These are phyloP conservation scores for Cyberlindnera nakhonratchasimensis DNA, from an alignment of 805 yeast species.

Conservation along the genomic window DNA sequence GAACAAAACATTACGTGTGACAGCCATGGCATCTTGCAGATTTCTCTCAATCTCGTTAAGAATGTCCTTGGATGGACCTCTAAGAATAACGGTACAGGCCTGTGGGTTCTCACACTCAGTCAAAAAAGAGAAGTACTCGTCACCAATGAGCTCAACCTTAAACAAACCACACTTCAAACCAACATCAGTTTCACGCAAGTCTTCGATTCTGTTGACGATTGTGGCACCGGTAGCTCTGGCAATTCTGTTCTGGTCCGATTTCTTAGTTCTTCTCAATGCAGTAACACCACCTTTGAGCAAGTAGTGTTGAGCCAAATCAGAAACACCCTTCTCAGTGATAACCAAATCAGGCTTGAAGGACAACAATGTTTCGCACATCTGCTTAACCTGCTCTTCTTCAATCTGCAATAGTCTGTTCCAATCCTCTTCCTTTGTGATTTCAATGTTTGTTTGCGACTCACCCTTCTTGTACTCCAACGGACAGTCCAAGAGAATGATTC, in stretches of 20 bases:
- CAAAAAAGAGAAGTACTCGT: slow-evolving; percentile 89
- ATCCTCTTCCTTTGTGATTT: slow-evolving; percentile 92
- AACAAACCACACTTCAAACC: slow-evolving; percentile 89
- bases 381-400: slow-evolving; percentile 94
- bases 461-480: slow-evolving; percentile 98
- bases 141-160: slow-evolving; percentile 93
- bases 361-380: slow-evolving; percentile 80
- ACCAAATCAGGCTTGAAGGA: slow-evolving; percentile 89
- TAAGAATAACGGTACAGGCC: slow-evolving; percentile 88
- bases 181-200: slow-evolving; percentile 82
- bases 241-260: slow-evolving; percentile 93
- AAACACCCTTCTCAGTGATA: slow-evolving; percentile 96
- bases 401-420: slow-evolving; percentile 94
- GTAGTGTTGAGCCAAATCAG: slow-evolving; percentile 96
- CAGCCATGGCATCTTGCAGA: slow-evolving; percentile 98
- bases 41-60: slow-evolving; percentile 95
- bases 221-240: slow-evolving; percentile 98
- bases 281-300: slow-evolving; percentile 89
- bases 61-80: slow-evolving; percentile 97
- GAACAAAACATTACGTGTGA: slow-evolving; percentile 88
- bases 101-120: slow-evolving; percentile 79
- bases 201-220: slow-evolving; percentile 93
- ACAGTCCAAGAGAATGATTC: slow-evolving; percentile 86
- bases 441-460: slow-evolving; percentile 97
- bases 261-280: slow-evolving; percentile 89